Evolutionary conservation across 768 basidiomycete species (phyloP).

Genomic region (Agaricus blazei): DNA sequence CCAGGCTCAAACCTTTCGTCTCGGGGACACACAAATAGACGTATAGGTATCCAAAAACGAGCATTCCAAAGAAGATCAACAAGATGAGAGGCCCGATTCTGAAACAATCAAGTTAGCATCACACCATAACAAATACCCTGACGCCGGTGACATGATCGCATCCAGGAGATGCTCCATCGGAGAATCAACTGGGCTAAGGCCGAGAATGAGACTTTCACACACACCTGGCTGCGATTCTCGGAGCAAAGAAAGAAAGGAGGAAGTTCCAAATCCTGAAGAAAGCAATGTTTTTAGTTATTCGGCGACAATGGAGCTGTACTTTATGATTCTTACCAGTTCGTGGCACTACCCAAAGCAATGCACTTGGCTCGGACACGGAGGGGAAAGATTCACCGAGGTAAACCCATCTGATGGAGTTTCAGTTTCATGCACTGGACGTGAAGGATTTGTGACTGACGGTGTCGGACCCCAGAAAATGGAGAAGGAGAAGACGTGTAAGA

Average conservation of each 20-base stretch:
- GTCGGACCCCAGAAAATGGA: constrained; percentile 76
- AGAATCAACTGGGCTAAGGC: not conserved
- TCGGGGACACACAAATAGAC: constrained; percentile 78
- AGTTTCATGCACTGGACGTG: not conserved
- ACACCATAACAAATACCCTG: not conserved
- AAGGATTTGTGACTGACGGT: constrained; percentile 30
- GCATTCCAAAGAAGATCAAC: constrained; percentile 72
- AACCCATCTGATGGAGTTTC: constrained; percentile 43
- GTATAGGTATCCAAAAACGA: constrained; percentile 63
- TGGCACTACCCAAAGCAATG: constrained; percentile 68
- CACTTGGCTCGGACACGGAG: constrained; percentile 73
- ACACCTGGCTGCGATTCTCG: constrained; percentile 53
- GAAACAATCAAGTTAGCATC: not conserved
- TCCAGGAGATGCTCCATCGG: not conserved
- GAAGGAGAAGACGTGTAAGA: constrained; percentile 71
- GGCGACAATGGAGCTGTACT: not conserved
- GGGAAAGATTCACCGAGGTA: constrained; percentile 75
- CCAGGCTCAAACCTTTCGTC: constrained; percentile 71
- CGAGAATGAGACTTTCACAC: constrained; percentile 15
- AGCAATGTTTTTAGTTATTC: not conserved
- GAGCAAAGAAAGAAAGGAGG: constrained; percentile 67
- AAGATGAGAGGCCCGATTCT: constrained; percentile 73
- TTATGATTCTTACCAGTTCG: constrained; percentile 27
- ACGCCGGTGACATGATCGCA: not conserved
- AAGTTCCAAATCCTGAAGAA: constrained; percentile 69